A percentile compares a stretch with the other conserved stretches of the same genome.
Evolutionary conservation across 768 basidiomycete species (phyloP).

Genomic region (Phanerodontia chrysosporium): DNA sequence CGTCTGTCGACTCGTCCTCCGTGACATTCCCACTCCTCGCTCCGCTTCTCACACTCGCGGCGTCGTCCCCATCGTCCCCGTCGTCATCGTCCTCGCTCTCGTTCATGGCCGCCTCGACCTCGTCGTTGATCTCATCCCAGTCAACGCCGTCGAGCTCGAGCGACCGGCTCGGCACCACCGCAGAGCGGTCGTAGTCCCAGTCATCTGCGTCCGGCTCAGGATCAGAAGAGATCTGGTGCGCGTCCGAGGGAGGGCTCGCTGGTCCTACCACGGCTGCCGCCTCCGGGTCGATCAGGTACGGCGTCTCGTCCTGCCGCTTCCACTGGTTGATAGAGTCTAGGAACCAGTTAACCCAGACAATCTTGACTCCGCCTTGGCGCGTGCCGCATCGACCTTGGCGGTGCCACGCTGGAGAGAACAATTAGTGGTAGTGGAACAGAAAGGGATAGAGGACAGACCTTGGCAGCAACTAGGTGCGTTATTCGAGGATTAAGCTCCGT

Average conservation of each 20-base stretch:
- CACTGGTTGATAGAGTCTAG: constrained; percentile 87
- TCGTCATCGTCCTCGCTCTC: constrained; percentile 68
- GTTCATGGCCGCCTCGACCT: constrained; percentile 83
- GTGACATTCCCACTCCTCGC: constrained; percentile 41
- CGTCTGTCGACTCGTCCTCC: constrained; percentile 55
- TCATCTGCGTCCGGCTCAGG: constrained; percentile 65
- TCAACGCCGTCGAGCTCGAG: constrained; percentile 62
- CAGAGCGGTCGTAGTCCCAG: constrained; percentile 48
- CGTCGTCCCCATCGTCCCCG: constrained; percentile 20
- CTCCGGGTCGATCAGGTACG: constrained; percentile 66
- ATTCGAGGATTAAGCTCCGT: constrained; percentile 60
- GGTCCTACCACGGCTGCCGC: constrained; percentile 33
- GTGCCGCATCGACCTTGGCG: constrained; percentile 84
- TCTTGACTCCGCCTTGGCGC: constrained; percentile 72
- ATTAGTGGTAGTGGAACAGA: constrained; percentile 12
- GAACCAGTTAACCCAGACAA: constrained; percentile 91
- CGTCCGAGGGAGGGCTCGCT: constrained; percentile 42
- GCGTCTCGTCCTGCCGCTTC: constrained; percentile 72
- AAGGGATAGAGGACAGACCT: constrained; percentile 42
- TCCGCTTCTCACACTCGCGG: constrained; percentile 25
- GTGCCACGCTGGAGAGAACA: constrained; percentile 64
- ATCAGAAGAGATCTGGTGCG: constrained; percentile 57
- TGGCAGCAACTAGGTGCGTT: constrained; percentile 91
- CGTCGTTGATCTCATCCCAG: constrained; percentile 82
- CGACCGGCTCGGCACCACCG: constrained; percentile 17